These are phyloP conservation scores for Ophiocordyceps polyrhachis-furcata DNA, from an alignment of 2,329 filamentous ascomycete species.

Conservation along the genomic window DNA sequence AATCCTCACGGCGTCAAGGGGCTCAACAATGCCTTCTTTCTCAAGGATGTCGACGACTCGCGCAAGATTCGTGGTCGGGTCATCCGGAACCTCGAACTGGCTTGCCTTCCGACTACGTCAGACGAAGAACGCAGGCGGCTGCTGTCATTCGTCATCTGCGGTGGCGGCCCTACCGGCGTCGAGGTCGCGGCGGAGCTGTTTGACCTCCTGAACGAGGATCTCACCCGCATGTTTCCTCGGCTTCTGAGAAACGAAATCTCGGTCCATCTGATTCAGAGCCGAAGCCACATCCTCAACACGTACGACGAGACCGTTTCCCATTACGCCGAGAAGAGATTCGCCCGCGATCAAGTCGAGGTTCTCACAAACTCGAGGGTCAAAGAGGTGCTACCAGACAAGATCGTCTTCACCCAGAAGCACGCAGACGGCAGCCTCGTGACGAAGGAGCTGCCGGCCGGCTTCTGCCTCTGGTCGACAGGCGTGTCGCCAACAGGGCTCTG, in stretches of 20 bases:
- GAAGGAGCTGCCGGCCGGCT: conserved; percentile 89
- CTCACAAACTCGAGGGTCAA: conserved; percentile 86
- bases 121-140: conserved; percentile 77
- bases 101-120: conserved; percentile 78
- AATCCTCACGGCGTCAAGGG: conserved; percentile 95
- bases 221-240: conserved; percentile 66
- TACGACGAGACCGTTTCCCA: conserved; percentile 89
- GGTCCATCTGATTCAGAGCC: conserved; percentile 88
- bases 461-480: conserved; percentile 95
- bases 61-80: conserved; percentile 76
- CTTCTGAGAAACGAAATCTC: conserved; percentile 95
- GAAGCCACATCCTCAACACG: conserved; percentile 90
- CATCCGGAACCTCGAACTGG: conserved; percentile 73
- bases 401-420: conserved; percentile 71
- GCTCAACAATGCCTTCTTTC: conserved; percentile 79
- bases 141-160: conserved; percentile 88
- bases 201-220: conserved; percentile 89
- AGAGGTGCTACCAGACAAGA: conserved; percentile 67
- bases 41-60: conserved; percentile 90
- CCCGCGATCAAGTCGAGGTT: conserved; percentile 78
- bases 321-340: conserved; percentile 81
- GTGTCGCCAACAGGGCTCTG: conserved; percentile 73
- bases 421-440: conserved; percentile 56
- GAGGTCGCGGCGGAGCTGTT: conserved; percentile 95
- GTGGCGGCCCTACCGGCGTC: conserved; percentile 88